phyloP scores from a whole-genome alignment of 495 filamentous ascomycete genomes.

The Diplogelasinospora grovesii region DNA sequence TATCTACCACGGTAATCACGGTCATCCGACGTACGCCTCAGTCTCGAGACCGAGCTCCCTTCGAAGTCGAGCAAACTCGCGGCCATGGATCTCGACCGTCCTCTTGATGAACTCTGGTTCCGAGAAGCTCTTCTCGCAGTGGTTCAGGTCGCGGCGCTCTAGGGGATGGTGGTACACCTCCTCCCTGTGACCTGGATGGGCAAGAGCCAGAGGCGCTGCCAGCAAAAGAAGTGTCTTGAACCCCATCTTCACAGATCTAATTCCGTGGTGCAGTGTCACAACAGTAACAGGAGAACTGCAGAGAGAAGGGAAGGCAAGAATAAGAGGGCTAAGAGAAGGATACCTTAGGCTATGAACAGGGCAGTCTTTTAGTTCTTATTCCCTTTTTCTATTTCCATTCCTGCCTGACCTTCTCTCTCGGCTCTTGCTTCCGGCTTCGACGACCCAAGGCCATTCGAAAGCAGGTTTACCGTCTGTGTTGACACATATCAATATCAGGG shows the following conservation, averaged over 20 bases:
- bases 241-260: slow-evolving; percentile 21
- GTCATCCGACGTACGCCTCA: too few species aligned
- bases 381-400: background rate
- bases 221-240: slow-evolving; percentile 22
- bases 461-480: too few species aligned
- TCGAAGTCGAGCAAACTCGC: slow-evolving; percentile 18
- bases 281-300: background rate
- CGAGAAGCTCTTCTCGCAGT: slow-evolving; percentile 24
- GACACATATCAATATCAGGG: background rate
- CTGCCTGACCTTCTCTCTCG: background rate
- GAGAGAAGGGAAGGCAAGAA: background rate
- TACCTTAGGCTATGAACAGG: too few species aligned
- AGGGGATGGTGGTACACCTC: slow-evolving; percentile 20
- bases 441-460: too few species aligned
- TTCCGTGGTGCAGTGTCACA: background rate
- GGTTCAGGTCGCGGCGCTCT: slow-evolving; percentile 23
- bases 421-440: too few species aligned
- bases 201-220: slow-evolving; percentile 20
- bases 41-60: slow-evolving; percentile 14
- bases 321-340: too few species aligned
- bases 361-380: background rate
- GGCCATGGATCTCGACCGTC: slow-evolving; percentile 24
- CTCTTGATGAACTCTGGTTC: slow-evolving; percentile 23
- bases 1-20: too few species aligned
- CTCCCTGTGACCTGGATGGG: slow-evolving; percentile 24